Conservation (phyloP, 257 asterid species). For the Eucommia ulmoides region DNA sequence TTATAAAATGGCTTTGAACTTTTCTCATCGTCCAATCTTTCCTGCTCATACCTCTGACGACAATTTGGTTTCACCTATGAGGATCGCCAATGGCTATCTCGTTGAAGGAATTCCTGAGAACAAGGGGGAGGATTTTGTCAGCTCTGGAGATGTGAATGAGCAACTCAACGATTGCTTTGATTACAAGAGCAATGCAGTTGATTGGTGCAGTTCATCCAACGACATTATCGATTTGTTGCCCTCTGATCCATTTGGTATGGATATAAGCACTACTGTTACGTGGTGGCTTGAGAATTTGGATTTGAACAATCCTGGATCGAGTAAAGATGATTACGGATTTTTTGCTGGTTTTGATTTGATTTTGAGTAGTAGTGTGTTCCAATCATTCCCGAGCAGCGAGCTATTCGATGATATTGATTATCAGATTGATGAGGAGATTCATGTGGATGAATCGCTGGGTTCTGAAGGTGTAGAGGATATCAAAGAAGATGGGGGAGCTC, state of each 20-base stretch:
- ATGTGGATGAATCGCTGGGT: conserved; percentile 10
- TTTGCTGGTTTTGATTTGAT: conserved; percentile 42
- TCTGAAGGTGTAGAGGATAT: too few relatives aligned
- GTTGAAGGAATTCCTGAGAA: conserved; percentile 51
- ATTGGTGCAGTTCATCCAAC: conserved; percentile 22
- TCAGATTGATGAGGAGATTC: too few relatives aligned
- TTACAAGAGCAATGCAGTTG: conserved; percentile 25
- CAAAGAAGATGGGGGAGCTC: conserved; percentile 27
- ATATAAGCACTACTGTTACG: conserved; percentile 50
- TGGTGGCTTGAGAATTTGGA: conserved; percentile 73
- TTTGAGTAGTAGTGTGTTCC: conserved; percentile 44
- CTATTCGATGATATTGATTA: conserved; percentile 18
- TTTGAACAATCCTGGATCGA: conserved; percentile 19
- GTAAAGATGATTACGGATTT: conserved; percentile 34
- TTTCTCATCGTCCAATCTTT: conserved; percentile 45
- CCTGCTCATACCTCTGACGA: conserved; percentile 54
- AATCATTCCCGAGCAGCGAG: conserved; percentile 21
- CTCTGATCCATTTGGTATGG: conserved; percentile 92
- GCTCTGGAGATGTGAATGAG: conserved; percentile 21
- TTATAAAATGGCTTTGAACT: conserved; percentile 88
- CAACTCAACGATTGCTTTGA: conserved; percentile 30
- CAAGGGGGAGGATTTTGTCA: conserved; percentile 32
- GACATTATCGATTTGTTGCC: conserved; percentile 68
- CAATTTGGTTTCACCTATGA: conserved; percentile 47
- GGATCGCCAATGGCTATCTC: conserved; percentile 48